Evolutionary conservation across 257 asterid species (phyloP).

Genomic region (Eustoma russellianum): DNA sequence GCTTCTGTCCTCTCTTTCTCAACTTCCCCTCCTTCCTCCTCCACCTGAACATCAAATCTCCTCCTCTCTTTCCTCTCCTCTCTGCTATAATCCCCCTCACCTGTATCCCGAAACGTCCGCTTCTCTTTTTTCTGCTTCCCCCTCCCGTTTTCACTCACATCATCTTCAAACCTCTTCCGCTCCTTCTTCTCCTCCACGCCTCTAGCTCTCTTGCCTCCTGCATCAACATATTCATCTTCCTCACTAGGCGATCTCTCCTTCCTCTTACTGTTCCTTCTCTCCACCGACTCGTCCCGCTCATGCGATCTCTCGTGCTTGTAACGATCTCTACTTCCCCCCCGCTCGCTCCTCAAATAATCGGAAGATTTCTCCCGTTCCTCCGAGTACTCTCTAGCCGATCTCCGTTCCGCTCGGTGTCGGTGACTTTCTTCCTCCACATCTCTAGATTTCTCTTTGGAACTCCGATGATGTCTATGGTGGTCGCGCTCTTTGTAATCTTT

Average conservation of each 20-base stretch:
- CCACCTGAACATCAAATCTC: too few species aligned
- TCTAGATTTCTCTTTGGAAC: slow-evolving; percentile 25
- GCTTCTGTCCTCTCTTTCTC: slow-evolving; percentile 19
- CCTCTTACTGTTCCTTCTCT: slow-evolving; percentile 50
- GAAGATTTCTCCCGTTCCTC: slow-evolving; percentile 16
- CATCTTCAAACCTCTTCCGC: slow-evolving; percentile 39
- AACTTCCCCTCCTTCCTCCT: slow-evolving; percentile 23
- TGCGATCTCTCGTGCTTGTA: slow-evolving; percentile 3
- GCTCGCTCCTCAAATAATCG: slow-evolving; percentile 19
- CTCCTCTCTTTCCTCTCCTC: slow-evolving; percentile 46
- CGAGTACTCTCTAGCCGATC: slow-evolving; percentile 14
- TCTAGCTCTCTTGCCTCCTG: slow-evolving; percentile 46
- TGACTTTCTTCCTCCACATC: slow-evolving; percentile 14
- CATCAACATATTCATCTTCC: slow-evolving; percentile 25
- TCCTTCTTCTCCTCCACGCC: slow-evolving; percentile 35
- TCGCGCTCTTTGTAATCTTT: slow-evolving; percentile 9
- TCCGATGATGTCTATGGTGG: slow-evolving; percentile 11
- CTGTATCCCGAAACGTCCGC: slow-evolving; percentile 15
- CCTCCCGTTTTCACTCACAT: slow-evolving; percentile 7
- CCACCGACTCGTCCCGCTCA: slow-evolving; percentile 51
- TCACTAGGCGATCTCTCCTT: slow-evolving; percentile 61
- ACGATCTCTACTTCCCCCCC: slow-evolving; percentile 11
- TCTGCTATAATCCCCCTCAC: slow-evolving; percentile 9
- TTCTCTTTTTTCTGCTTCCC: slow-evolving; percentile 14
- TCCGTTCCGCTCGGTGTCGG: slow-evolving; percentile 22